Percentiles rank a stretch among this genome's conserved stretches.
phyloP scores from a whole-genome alignment of 2,329 filamentous ascomycete species.

The Fusarium oligoseptatum region DNA sequence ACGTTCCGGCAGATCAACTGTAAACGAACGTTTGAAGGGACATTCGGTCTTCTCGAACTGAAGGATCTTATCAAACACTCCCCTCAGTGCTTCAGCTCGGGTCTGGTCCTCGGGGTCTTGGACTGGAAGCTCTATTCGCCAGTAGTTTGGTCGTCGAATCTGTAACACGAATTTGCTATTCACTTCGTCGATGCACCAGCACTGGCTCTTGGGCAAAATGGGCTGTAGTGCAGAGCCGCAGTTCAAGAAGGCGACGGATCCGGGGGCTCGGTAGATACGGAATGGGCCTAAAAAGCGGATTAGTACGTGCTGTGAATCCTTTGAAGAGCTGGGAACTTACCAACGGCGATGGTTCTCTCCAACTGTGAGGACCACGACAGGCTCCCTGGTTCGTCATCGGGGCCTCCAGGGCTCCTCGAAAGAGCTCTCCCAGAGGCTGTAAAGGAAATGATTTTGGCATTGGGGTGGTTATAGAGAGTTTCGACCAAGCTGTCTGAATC shows the following conservation, averaged over 20 bases:
- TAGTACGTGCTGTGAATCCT: neutral
- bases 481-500: slow-evolving; percentile 62
- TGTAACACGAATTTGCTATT: slow-evolving; percentile 88
- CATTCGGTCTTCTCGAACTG: slow-evolving; percentile 91
- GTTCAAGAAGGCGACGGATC: slow-evolving; percentile 88
- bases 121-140: slow-evolving; percentile 87
- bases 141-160: slow-evolving; percentile 86
- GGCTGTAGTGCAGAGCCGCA: slow-evolving; percentile 87
- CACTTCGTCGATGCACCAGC: slow-evolving; percentile 90
- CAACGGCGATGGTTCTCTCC: slow-evolving; percentile 84
- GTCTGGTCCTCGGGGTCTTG: slow-evolving; percentile 61
- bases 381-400: slow-evolving; percentile 67
- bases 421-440: slow-evolving; percentile 53
- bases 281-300: slow-evolving; percentile 69
- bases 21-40: slow-evolving; percentile 84
- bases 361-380: slow-evolving; percentile 81
- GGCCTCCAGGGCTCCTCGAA: slow-evolving; percentile 51
- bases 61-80: slow-evolving; percentile 78
- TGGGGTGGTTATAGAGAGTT: slow-evolving; percentile 80
- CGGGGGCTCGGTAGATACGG: slow-evolving; percentile 86
- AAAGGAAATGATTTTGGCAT: slow-evolving; percentile 76
- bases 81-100: slow-evolving; percentile 76
- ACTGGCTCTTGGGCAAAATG: slow-evolving; percentile 90
- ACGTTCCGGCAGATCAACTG: slow-evolving; percentile 78
- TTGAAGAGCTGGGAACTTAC: slow-evolving; percentile 57